Evolutionary conservation across 352 stramenopile species (phyloP), one percentile per base, ranked within the genome.

Genomic region (Pythium aquatile): DNA sequence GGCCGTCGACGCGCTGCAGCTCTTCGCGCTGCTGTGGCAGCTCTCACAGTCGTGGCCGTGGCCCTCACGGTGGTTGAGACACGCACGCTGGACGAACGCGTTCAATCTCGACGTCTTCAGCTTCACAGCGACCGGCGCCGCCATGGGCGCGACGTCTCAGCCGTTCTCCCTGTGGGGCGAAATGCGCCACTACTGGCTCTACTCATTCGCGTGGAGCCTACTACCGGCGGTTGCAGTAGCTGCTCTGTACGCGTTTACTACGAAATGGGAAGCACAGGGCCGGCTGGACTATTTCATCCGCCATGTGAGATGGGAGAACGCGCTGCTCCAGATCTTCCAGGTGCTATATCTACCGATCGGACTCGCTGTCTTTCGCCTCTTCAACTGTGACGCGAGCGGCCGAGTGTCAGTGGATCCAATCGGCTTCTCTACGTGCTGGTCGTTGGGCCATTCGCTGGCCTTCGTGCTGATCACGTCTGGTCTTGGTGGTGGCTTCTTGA

Each of bases 41-140:
- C 69, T 91, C 46, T 85, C 83, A n/a, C 83, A 91, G 69, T 74
- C 81, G 40, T 91, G 83, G 83, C 83, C 83, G 39, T 90, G 81
- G 83, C 83, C 80, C 9, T 69, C 77, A 42, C 69, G 70, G 10
- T 90, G 83, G 81, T 74, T 89, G 47, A 16, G 30, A 5, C 62
- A 65, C 29, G 89, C 76, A 2, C 79, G 79, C 10, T 89, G 76
- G 79, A 58, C 62, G 0, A 88, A 87, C 61, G 72, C 68, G 30
- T 78, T 83, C 53, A 85, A 76, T 14, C 42, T 82, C 2, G 81
- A 91, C 59, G 40, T 72, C 1, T 77, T 89, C 37, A 88, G 76
- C 58, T 89, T 90, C 62, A 58, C 61, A 24, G 40, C 66, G 16
- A 77, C 69, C 1, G 79, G 82, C 3, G 78, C 79, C 0, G 81